Conservation (phyloP, 495 filamentous ascomycete genomes). For the Sordaria brevicollis region DNA sequence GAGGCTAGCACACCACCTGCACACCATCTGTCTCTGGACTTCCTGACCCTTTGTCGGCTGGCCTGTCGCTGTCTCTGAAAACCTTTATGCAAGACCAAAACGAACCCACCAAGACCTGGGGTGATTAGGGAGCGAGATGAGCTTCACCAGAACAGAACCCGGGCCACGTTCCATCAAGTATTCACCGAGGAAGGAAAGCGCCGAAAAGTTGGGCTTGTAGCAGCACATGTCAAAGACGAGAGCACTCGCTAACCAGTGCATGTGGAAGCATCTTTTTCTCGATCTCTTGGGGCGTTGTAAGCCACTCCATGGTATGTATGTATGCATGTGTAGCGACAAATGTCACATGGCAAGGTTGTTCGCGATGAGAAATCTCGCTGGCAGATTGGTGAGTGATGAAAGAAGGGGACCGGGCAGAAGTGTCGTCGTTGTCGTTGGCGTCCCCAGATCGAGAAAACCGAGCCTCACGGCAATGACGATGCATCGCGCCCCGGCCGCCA, state of each 20-base stretch:
- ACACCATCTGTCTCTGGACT: not conserved
- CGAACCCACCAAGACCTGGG: not conserved
- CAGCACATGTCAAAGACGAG: not conserved
- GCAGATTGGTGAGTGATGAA: not conserved
- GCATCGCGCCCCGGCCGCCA: not conserved
- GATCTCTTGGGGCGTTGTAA: not conserved
- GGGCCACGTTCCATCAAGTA: not conserved
- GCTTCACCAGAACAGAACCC: not conserved
- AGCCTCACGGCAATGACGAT: not conserved
- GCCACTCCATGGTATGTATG: not conserved
- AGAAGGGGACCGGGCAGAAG: not conserved
- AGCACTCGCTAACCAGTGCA: not conserved
- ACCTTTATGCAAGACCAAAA: not conserved
- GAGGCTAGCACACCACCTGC: not conserved
- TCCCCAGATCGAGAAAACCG: not conserved
- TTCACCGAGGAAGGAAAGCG: not conserved
- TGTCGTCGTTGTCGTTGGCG: not conserved
- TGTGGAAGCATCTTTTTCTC: not conserved
- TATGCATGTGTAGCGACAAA: not conserved
- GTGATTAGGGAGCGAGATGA: not conserved
- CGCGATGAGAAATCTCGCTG: not conserved
- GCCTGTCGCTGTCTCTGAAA: not conserved
- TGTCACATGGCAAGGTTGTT: not conserved
- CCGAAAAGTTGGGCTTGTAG: not conserved
- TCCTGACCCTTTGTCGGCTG: not conserved